These are phyloP conservation scores for Tuber brumale DNA, from an alignment of 495 filamentous ascomycete species.

Conservation along the genomic window DNA sequence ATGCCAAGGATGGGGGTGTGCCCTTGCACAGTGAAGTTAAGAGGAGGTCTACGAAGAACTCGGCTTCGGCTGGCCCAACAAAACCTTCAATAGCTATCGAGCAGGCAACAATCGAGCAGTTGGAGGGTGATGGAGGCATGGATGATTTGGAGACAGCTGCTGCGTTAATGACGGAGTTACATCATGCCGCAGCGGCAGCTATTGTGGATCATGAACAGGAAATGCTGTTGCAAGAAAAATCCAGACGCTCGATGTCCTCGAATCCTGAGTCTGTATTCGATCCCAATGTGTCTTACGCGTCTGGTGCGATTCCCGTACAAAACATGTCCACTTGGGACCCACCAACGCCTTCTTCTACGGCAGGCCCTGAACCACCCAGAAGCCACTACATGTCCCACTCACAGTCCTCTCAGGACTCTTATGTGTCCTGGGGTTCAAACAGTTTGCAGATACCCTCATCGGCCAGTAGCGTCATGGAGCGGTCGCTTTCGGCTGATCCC, in stretches of 20 bases:
- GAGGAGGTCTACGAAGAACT: constrained; percentile 60
- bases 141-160: constrained; percentile 97
- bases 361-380: constrained; percentile 34
- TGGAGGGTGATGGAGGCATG: constrained; percentile 86
- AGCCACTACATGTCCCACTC: constrained; percentile 50
- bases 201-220: constrained; percentile 70
- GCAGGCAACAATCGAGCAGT: constrained; percentile 82
- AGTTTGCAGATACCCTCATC: constrained; percentile 46
- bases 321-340: constrained; percentile 56
- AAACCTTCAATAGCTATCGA: constrained; percentile 82
- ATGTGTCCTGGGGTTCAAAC: constrained; percentile 45
- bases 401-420: constrained; percentile 61
- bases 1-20: constrained; percentile 95
- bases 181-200: constrained; percentile 86
- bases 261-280: constrained; percentile 62
- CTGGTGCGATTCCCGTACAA: constrained; percentile 69
- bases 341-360: constrained; percentile 35
- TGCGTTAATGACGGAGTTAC: constrained; percentile 97
- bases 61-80: constrained; percentile 54
- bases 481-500: constrained; percentile 56
- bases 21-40: constrained; percentile 93
- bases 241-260: constrained; percentile 66
- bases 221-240: constrained; percentile 51
- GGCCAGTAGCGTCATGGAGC: constrained; percentile 61
- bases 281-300: constrained; percentile 62